Base-by-base conservation (phyloP, 371 early-diverging fungal genomes). In the Dentiscutata heterogama region DNA sequence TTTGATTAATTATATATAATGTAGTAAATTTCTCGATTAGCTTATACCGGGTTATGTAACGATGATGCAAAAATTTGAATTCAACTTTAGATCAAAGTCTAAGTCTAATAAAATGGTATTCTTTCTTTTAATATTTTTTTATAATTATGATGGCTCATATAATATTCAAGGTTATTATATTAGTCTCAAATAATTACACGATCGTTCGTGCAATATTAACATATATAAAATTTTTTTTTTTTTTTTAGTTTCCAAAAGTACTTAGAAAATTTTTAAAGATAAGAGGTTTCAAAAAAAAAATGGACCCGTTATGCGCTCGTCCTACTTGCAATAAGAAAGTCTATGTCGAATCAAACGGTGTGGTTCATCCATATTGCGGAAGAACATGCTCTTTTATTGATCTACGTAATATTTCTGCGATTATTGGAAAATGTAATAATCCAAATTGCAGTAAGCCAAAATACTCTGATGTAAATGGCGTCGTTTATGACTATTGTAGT, bases 401-500 rank as follows among this genome's bases (percentile, higher is more conserved):
- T n/a, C 3, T 42, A 31, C 31, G 22, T 29, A 25, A 20, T 53
- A 16, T 2, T 3, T n/a, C 20, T 14, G 22, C 10, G 3, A 61
- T 8, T 5, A 16, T 25, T 10, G 13, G 7, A 22, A 22, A 61
- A 42, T 78, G 78, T 18, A 11, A 16, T 18, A 50, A 78, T 64
- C 25, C 65, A 0, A 29, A 14, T 51, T 78, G 78, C 29, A 20
- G 14, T 5, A 18, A 51, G 29, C 63, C 16, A 18, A 51, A 18
- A 29, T 64, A 51, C 27, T 7, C 51, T 6, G 78, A 64, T 78
- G 14, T 65, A 11, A 35, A 31, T 51, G 51, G 51, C 2, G 51
- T 8, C 7, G 18, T 42, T 60, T 64, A 27, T 51, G 29, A 42
- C 13, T 78, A 51, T 51, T 78, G 78, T 78, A 65, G 78, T 46